These are phyloP conservation scores for Trypanosoma melophagium DNA, from an alignment of 208 protist genomes.

Conservation along the genomic window DNA sequence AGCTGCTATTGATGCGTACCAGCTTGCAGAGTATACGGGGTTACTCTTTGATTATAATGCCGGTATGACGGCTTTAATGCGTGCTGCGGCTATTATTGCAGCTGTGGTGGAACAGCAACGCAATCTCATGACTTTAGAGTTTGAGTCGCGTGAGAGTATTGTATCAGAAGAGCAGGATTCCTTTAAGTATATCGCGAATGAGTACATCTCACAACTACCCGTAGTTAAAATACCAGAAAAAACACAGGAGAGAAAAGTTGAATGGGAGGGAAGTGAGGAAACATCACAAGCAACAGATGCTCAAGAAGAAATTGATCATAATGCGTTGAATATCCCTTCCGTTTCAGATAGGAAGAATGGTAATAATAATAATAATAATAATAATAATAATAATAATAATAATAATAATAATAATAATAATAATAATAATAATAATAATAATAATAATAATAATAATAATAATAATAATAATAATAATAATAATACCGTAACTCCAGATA, in stretches of 20 bases:
- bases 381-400: slow-evolving; percentile 1
- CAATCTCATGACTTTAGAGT: background rate
- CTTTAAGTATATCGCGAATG: slow-evolving; percentile 19
- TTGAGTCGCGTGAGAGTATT: slow-evolving; percentile 24
- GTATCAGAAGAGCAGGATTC: slow-evolving; percentile 29
- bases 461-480: background rate
- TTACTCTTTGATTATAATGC: slow-evolving; percentile 32
- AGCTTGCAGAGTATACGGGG: slow-evolving; percentile 42
- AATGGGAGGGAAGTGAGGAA: background rate
- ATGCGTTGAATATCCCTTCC: background rate
- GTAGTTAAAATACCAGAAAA: too few species aligned
- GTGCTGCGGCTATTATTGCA: background rate
- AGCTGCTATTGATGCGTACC: slow-evolving; percentile 49
- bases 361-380: background rate
- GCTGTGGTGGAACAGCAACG: background rate
- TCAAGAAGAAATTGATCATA: background rate
- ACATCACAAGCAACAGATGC: background rate
- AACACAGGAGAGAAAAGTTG: too few species aligned
- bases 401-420: background rate
- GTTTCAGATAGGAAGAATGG: background rate
- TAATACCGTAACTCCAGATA: background rate
- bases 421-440: background rate
- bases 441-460: background rate
- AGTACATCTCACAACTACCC: background rate
- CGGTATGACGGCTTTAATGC: slow-evolving; percentile 10